These are phyloP conservation scores for Alternaria arborescens DNA, from an alignment of 2,329 filamentous ascomycete genomes.

Conservation along the genomic window DNA sequence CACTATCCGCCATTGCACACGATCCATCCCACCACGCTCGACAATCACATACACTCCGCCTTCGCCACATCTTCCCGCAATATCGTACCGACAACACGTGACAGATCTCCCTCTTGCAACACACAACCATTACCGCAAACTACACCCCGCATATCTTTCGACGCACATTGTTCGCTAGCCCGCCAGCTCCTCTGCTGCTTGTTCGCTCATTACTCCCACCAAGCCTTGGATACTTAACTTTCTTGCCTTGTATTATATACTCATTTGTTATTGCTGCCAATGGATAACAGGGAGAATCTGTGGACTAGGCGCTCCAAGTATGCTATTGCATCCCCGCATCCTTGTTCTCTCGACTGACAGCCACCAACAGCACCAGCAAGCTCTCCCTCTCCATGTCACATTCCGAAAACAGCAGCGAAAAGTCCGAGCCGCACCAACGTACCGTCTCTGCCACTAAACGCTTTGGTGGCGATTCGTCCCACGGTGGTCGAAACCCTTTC, in stretches of 20 bases:
- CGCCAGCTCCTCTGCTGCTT: constrained; percentile 38
- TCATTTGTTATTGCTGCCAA: constrained; percentile 37
- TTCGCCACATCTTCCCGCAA: constrained; percentile 9
- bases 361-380: constrained; percentile 75
- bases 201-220: constrained; percentile 48
- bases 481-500: constrained; percentile 81
- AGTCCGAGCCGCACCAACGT: constrained; percentile 66
- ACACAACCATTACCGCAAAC: constrained; percentile 16
- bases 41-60: constrained; percentile 10
- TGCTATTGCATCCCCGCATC: constrained; percentile 47
- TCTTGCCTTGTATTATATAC: constrained; percentile 14
- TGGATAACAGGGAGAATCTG: constrained; percentile 59
- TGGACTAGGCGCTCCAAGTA: constrained; percentile 89
- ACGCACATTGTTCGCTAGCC: constrained; percentile 33
- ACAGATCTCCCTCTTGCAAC: constrained; percentile 8
- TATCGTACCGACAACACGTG: constrained; percentile 13
- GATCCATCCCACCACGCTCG: constrained; percentile 27
- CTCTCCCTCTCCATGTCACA: constrained; percentile 84
- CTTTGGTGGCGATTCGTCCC: constrained; percentile 78
- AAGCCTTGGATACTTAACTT: constrained; percentile 37
- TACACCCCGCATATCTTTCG: constrained; percentile 15
- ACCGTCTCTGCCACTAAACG: constrained; percentile 74
- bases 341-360: constrained; percentile 36
- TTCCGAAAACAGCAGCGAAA: constrained; percentile 60
- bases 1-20: constrained; percentile 31